A percentile compares a stretch with the other conserved stretches of the same genome.
phyloP scores from a whole-genome alignment of 495 filamentous ascomycete genomes.

The Neurospora terricola region DNA sequence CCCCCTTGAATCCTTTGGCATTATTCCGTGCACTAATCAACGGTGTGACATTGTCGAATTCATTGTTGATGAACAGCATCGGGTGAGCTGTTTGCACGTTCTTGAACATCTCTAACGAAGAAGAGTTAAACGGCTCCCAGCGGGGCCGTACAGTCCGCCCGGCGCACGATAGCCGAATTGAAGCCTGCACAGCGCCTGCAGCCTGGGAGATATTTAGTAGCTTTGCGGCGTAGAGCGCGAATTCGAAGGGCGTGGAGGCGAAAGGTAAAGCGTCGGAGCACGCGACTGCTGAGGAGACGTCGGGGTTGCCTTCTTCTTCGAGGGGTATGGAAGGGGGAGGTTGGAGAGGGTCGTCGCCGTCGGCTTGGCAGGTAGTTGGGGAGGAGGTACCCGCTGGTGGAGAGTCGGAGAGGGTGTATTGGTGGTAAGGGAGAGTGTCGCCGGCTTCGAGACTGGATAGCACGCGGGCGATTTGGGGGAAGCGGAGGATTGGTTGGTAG shows the following conservation, averaged over 20 bases:
- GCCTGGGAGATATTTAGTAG: slow-evolving; percentile 38
- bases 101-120: not conserved
- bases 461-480: slow-evolving; percentile 44
- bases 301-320: slow-evolving; percentile 29
- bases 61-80: slow-evolving; percentile 45
- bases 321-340: slow-evolving; percentile 16
- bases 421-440: slow-evolving; percentile 43
- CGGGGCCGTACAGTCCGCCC: slow-evolving; percentile 48
- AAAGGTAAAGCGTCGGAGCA: slow-evolving; percentile 48
- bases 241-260: slow-evolving; percentile 29
- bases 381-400: slow-evolving; percentile 18
- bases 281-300: slow-evolving; percentile 47
- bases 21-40: slow-evolving; percentile 40
- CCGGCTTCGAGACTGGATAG: slow-evolving; percentile 45
- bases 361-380: slow-evolving; percentile 23
- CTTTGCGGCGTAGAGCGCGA: slow-evolving; percentile 35
- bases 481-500: slow-evolving; percentile 52
- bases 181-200: slow-evolving; percentile 50
- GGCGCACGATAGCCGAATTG: slow-evolving; percentile 44
- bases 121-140: slow-evolving; percentile 36
- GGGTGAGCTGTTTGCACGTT: slow-evolving; percentile 32
- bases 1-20: slow-evolving; percentile 38
- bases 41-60: slow-evolving; percentile 48
- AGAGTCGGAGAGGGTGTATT: slow-evolving; percentile 29
- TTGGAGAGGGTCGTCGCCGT: slow-evolving; percentile 8